Base-by-base conservation (phyloP, 2,329 filamentous ascomycete genomes). In the Helicocarpus griseus region DNA sequence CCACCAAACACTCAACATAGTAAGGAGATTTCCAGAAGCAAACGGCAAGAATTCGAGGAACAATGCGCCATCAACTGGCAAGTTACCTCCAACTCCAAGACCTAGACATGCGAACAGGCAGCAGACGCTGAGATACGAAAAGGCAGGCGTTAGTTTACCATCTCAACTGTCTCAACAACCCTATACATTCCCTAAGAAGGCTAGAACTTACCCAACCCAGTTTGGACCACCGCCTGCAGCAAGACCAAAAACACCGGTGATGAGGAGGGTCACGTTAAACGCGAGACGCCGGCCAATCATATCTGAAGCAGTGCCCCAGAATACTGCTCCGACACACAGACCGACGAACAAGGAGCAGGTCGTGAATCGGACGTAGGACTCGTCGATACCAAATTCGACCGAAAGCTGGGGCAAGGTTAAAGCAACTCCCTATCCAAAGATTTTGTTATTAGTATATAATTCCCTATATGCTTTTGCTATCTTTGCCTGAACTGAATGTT, bases 1-100 rank as follows among this genome's bases (percentile, higher is more conserved):
- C 87, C 89, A 95, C 85, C 87, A 93, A 6, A 89, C 79, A 5
- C 86, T 89, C n/a, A 94, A 74, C 45, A 91, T 74, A 0, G 87
- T 93, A 28, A 93, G 73, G 13, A 93, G 76, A 29, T 82, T 81
- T 56, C 81, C 82, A n/a, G 81, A 85, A 0, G 83, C 79, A 52
- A 85, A 83, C 0, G 89, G 89, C 0, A 94, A 71, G 57, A 91
- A 91, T 62, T 95, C 89, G 35, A 94, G 76, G 65, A 94, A 93
- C 2, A 93, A 73, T 0, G 87, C 85, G 31, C 86, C 86, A 65
- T 91, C 87, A 0, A 90, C 85, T 1, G 85, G 85, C 19, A 90
- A 70, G 61, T 88, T 91, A 4, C 88, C 87, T 22, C 84, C 85
- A 5, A 87, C 82, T 33, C 85, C 84, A 33, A 84, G 77, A 35